Evolutionary conservation across 305 asterid genomes (phyloP).

Genomic region (Fraxinus baroniana): DNA sequence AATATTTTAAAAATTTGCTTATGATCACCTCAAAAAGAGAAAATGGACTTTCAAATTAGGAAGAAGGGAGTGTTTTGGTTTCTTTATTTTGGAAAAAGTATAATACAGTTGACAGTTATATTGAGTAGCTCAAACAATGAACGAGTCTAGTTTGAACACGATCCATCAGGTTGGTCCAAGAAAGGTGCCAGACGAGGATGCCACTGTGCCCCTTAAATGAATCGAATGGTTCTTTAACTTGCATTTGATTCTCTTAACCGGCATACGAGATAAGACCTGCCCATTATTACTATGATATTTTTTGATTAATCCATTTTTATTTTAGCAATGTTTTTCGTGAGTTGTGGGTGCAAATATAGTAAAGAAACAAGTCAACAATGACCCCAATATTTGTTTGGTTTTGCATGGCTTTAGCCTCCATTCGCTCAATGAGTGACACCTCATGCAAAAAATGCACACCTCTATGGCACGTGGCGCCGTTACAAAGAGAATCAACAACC

Average conservation of each 20-base stretch:
- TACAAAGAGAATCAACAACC: background rate
- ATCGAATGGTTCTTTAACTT: background rate
- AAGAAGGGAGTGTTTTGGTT: too few relatives aligned
- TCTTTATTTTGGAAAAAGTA: background rate
- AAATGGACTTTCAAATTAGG: background rate
- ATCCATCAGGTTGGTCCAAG: background rate
- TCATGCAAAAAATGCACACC: slow-evolving; percentile 4
- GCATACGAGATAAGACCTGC: background rate
- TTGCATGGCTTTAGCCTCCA: slow-evolving; percentile 28
- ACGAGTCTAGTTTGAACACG: background rate
- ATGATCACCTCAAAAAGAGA: background rate
- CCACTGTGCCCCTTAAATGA: background rate
- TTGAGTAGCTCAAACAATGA: background rate
- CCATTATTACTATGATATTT: background rate
- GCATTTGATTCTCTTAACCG: too few relatives aligned
- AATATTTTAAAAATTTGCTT: background rate
- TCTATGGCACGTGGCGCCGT: slow-evolving; percentile 25
- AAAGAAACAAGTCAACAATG: background rate
- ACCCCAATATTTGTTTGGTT: slow-evolving; percentile 16
- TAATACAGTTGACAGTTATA: background rate
- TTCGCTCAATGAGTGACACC: slow-evolving; percentile 20
- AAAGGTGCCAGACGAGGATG: background rate
- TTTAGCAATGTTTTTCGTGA: background rate
- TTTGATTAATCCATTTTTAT: too few relatives aligned
- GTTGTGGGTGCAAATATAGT: background rate